These are phyloP conservation scores for Hypoxylon sp. DNA, from an alignment of 2,329 filamentous ascomycete species.

Conservation along the genomic window DNA sequence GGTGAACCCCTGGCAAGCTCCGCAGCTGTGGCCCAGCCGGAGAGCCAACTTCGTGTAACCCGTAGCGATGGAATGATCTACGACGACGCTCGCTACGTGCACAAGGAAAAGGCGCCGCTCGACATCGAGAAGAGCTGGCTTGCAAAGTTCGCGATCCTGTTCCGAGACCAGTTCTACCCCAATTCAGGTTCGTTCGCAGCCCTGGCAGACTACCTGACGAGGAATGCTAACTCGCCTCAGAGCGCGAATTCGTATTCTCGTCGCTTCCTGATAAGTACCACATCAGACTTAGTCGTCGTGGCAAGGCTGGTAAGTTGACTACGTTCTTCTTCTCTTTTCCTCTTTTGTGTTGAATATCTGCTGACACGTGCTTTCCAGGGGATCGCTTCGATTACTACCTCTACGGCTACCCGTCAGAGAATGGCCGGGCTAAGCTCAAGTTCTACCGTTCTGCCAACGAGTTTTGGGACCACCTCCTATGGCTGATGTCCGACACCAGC, in stretches of 20 bases:
- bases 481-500: conserved; percentile 31
- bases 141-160: conserved; percentile 18
- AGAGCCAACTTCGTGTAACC: background rate
- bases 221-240: conserved; percentile 19
- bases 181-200: conserved; percentile 20
- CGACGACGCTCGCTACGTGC: background rate
- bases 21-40: background rate
- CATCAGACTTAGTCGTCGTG: conserved; percentile 5
- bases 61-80: conserved; percentile 18
- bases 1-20: background rate
- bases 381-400: conserved; percentile 31
- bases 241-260: background rate
- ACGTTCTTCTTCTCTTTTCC: background rate
- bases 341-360: too few relatives aligned
- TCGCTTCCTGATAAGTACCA: conserved; percentile 22
- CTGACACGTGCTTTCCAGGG: too few relatives aligned
- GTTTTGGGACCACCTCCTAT: conserved; percentile 41
- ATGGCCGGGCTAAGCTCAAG: conserved; percentile 5
- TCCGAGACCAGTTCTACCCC: conserved; percentile 21
- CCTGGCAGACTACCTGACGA: background rate
- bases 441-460: conserved; percentile 37
- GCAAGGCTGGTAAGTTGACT: conserved; percentile 7
- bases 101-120: background rate
- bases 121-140: conserved; percentile 3
- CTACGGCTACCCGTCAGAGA: conserved; percentile 37